Evolutionary conservation across 169 alveolate species (phyloP), one percentile per base, ranked within the genome.

Genomic region (Cryptosporidium parvum): DNA sequence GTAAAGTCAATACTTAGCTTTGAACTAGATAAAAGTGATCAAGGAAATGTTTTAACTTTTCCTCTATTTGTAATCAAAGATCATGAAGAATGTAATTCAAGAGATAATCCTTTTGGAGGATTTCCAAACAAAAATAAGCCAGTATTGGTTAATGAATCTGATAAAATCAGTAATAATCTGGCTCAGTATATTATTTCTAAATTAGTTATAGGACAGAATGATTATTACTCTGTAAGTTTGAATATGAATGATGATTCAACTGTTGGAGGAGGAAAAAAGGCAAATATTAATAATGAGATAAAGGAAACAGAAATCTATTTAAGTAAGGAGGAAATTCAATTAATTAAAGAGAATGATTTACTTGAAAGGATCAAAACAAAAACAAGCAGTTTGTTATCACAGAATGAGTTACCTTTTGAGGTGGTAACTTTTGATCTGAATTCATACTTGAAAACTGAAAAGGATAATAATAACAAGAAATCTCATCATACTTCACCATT

Each of bases 171-270:
- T 1, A 10, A 61, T 51, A 29, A 42, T 42, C 53, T 65, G 5
- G 52, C 44, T 18, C 89, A 80, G 51, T 62, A 29, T 80, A 67
- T 80, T 33, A 33, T 59, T 16, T 62, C 73, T 26, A 62, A 45
- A 23, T 39, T 80, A 5, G 89, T 80, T 23, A 44, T 45, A 21
- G 89, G 89, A 8, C 89, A 80, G 29, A 80, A 80, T 45, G 89
- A 80, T 21, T 53, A 80, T 29, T 80, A 80, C 31, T 62, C 75
- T n/a, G 33, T 37, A 12, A 59, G 75, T 31, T 31, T 80, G 18
- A 80, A 80, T 42, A 62, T 80, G 59, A 37, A 21, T 59, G 75
- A 80, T 6, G 44, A 73, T 10, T 67, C 73, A 21, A 4, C 18
- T 29, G 10, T 5, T 31, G 39, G 2, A 31, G 72, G 48, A 9